These are phyloP conservation scores for Agastache rugosa DNA, from an alignment of 257 asterid species.

Conservation along the genomic window DNA sequence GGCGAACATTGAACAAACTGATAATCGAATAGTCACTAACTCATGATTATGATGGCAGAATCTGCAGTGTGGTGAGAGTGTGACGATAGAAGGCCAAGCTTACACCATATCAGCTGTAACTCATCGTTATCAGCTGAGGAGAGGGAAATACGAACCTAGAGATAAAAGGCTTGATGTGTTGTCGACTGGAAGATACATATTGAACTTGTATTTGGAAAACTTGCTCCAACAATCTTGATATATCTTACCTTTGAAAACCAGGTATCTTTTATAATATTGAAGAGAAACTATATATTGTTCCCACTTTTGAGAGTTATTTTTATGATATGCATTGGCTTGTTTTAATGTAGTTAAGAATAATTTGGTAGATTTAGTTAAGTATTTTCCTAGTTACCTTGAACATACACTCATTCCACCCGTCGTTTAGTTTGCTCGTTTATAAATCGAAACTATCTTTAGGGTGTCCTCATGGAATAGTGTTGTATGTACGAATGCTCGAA, in stretches of 20 bases:
- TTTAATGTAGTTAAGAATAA: no score
- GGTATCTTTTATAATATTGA: neutral
- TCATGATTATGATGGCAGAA: slow-evolving; percentile 55
- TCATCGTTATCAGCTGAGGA: slow-evolving; percentile 90
- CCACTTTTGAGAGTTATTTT: neutral
- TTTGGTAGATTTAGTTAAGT: no score
- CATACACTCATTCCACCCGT: no score
- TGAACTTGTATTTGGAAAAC: slow-evolving; percentile 80
- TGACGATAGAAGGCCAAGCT: slow-evolving; percentile 83
- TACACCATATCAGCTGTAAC: slow-evolving; percentile 88
- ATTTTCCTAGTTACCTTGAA: no score
- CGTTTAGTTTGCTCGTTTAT: no score
- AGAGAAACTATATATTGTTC: slow-evolving; percentile 5
- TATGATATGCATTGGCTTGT: neutral
- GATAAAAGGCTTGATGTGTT: slow-evolving; percentile 92
- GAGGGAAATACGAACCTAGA: slow-evolving; percentile 90
- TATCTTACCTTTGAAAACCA: slow-evolving; percentile 14
- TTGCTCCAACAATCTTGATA: slow-evolving; percentile 75
- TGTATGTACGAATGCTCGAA: no score
- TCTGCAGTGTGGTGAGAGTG: slow-evolving; percentile 89
- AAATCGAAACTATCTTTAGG: no score
- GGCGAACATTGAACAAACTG: neutral
- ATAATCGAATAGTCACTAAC: no score
- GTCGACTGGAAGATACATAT: slow-evolving; percentile 85
- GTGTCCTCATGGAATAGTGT: no score